A percentile compares a stretch with the other conserved stretches of the same genome.
Conservation (phyloP, 2,329 filamentous ascomycete genomes). For the Exserohilum rostratum region DNA sequence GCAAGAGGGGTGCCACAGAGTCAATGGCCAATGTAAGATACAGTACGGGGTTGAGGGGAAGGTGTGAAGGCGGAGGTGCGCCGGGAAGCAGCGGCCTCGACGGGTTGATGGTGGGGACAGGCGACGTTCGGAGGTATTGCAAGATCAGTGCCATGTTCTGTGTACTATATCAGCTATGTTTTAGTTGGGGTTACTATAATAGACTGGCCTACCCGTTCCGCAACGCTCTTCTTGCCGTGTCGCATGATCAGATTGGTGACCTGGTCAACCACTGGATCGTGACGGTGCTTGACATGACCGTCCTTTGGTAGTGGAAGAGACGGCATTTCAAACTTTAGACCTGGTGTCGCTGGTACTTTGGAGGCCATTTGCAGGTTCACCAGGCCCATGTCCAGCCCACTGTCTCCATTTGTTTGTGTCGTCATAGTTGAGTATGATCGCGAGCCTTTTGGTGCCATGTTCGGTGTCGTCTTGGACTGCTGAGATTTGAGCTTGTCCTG, state of each 20-base stretch:
- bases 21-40: conserved; percentile 93
- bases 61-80: conserved; percentile 74
- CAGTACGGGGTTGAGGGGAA: conserved; percentile 85
- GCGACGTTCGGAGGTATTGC: conserved; percentile 79
- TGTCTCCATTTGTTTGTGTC: conserved; percentile 26
- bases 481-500: conserved; percentile 64
- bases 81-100: conserved; percentile 75
- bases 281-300: conserved; percentile 75
- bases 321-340: conserved; percentile 81
- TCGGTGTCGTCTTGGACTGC: conserved; percentile 42
- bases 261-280: conserved; percentile 84
- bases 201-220: conserved; percentile 74
- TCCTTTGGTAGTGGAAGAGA: conserved; percentile 67
- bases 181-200: background rate
- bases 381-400: conserved; percentile 38
- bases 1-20: conserved; percentile 86
- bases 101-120: conserved; percentile 77
- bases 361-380: conserved; percentile 31
- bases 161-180: conserved; percentile 2
- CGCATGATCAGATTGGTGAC: conserved; percentile 90
- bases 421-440: conserved; percentile 64
- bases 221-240: conserved; percentile 85
- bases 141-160: conserved; percentile 87
- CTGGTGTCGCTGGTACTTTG: conserved; percentile 45
- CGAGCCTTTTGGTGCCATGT: conserved; percentile 49